Percentiles rank a stretch among this genome's conserved stretches.
These are phyloP conservation scores for Nevesoporus exiguus DNA, from an alignment of 768 basidiomycete species.

Conservation along the genomic window DNA sequence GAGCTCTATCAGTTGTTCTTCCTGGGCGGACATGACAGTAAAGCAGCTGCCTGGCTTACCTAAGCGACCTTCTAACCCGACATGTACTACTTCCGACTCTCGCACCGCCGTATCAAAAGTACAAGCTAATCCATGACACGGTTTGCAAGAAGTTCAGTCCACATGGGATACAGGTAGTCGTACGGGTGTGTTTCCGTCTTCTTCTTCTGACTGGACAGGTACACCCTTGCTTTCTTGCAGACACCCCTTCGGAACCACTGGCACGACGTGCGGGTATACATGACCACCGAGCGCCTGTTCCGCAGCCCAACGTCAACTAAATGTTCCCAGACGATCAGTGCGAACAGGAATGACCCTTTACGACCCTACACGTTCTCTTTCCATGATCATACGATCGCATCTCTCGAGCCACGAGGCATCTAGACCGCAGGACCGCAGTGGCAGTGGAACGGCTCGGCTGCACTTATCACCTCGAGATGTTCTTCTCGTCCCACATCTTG, in stretches of 20 bases:
- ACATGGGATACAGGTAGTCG: neutral
- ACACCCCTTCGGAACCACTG: neutral
- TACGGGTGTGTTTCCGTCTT: slow-evolving; percentile 3
- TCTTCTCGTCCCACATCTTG: neutral
- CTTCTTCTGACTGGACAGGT: neutral
- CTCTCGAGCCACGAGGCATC: neutral
- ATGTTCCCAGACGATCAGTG: neutral
- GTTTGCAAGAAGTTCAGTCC: neutral
- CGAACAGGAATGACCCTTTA: slow-evolving; percentile 1
- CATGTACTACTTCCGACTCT: no score
- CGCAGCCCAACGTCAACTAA: neutral
- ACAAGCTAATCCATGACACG: neutral
- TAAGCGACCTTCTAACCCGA: slow-evolving; percentile 6
- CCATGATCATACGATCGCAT: neutral
- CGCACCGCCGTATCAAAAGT: no score
- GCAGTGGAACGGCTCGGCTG: neutral
- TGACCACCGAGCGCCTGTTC: neutral
- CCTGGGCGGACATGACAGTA: slow-evolving; percentile 47
- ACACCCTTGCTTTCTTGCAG: neutral
- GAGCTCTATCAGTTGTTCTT: slow-evolving; percentile 72
- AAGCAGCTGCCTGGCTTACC: slow-evolving; percentile 3
- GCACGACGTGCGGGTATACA: neutral
- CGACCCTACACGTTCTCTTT: neutral
- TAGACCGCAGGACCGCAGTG: slow-evolving; percentile 1
- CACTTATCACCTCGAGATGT: slow-evolving; percentile 3